Percentiles rank a stretch among this genome's conserved stretches.
These are phyloP conservation scores for Alloteropsis semialata DNA, from an alignment of 176 grass and related monocot species.

Conservation along the genomic window DNA sequence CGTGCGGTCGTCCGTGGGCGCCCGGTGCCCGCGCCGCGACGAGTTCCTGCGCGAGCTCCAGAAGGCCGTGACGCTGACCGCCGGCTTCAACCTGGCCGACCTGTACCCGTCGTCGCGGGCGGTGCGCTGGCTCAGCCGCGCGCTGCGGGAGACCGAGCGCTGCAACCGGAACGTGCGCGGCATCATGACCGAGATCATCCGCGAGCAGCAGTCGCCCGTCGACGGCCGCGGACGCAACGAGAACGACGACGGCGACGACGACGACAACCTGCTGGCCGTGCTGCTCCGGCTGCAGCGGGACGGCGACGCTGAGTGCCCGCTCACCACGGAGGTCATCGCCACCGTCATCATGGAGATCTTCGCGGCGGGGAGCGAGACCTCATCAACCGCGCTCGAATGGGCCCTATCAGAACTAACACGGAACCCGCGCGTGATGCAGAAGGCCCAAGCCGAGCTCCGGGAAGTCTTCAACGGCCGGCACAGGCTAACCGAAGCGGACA, in stretches of 20 bases:
- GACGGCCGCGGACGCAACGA: background rate
- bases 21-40: slow-evolving; percentile 26
- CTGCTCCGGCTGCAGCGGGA: slow-evolving; percentile 23
- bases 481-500: background rate
- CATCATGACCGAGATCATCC: slow-evolving; percentile 34
- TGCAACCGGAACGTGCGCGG: background rate
- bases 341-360: slow-evolving; percentile 23
- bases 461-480: background rate
- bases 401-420: background rate
- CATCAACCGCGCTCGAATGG: slow-evolving; percentile 13
- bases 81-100: slow-evolving; percentile 36
- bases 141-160: background rate
- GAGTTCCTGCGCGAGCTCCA: slow-evolving; percentile 29
- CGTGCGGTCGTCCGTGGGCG: background rate
- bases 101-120: slow-evolving; percentile 32
- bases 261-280: slow-evolving; percentile 29
- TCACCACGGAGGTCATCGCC: slow-evolving; percentile 19
- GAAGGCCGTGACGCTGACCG: background rate
- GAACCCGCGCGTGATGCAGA: background rate
- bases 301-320: background rate
- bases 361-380: slow-evolving; percentile 28
- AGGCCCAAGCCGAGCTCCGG: background rate
- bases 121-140: slow-evolving; percentile 2
- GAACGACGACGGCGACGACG: background rate
- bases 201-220: background rate